A percentile compares a stretch with the other conserved stretches of the same genome.
These are phyloP conservation scores for Astrocystis sublimbata DNA, from an alignment of 495 filamentous ascomycete genomes.

Conservation along the genomic window DNA sequence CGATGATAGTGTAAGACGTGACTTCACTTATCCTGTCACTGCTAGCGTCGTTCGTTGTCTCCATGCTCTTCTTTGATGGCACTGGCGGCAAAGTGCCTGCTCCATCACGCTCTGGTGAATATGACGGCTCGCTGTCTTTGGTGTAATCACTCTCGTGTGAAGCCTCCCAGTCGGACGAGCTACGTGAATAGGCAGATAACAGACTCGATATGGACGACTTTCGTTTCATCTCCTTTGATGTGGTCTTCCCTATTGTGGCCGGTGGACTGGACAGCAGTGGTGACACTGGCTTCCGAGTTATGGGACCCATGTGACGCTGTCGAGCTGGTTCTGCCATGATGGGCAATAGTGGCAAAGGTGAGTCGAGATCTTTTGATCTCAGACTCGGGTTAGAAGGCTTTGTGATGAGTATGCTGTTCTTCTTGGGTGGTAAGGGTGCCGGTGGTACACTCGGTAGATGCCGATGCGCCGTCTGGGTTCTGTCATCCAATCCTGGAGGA, in stretches of 20 bases:
- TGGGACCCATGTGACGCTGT: conserved; percentile 21
- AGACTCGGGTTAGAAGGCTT: conserved; percentile 19
- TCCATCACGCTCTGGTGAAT: conserved; percentile 32
- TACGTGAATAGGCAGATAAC: conserved; percentile 47
- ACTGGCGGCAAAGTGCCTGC: conserved; percentile 21
- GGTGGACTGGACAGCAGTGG: conserved; percentile 23
- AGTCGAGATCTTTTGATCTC: conserved; percentile 19
- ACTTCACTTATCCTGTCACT: conserved; percentile 19
- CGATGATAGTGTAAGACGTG: conserved; percentile 19
- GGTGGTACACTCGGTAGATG: conserved; percentile 20
- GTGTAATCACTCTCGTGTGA: conserved; percentile 34
- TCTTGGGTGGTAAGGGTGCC: conserved; percentile 29
- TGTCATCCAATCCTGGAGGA: conserved; percentile 23
- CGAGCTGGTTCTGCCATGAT: conserved; percentile 15
- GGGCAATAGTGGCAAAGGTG: conserved; percentile 26
- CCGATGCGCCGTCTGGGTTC: conserved; percentile 22
- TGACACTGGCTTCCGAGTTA: conserved; percentile 32
- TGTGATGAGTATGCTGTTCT: conserved; percentile 25
- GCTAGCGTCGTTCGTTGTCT: conserved; percentile 11
- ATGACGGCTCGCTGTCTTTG: conserved; percentile 38
- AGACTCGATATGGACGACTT: conserved; percentile 48
- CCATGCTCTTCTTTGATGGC: conserved; percentile 18
- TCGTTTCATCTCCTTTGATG: conserved; percentile 29
- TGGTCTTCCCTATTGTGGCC: conserved; percentile 2
- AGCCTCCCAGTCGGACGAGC: conserved; percentile 40